Percentiles rank a stretch among this genome's conserved stretches.
Conservation (phyloP, 2,329 filamentous ascomycete genomes). For the Diaporthe vexans region DNA sequence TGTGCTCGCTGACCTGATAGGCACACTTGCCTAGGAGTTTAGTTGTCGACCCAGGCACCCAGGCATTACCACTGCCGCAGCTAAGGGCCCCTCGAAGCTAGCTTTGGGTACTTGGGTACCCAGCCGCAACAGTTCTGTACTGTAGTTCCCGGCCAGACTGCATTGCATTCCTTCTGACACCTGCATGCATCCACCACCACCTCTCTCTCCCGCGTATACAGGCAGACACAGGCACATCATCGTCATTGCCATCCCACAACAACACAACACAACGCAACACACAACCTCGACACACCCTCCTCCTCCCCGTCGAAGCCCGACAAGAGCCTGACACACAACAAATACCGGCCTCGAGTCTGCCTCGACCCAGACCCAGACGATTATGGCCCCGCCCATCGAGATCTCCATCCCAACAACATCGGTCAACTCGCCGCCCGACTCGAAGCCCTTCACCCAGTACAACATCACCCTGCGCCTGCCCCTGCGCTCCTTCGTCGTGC, state of each 20-base stretch:
- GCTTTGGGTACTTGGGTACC: neutral
- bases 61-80: slow-evolving; percentile 1
- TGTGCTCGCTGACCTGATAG: neutral
- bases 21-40: no score
- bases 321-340: neutral
- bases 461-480: slow-evolving; percentile 84
- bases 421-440: slow-evolving; percentile 61
- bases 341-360: neutral
- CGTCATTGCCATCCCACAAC: neutral
- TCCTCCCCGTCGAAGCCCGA: neutral
- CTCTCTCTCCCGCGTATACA: neutral
- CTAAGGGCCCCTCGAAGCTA: neutral
- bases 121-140: no score
- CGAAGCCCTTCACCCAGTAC: slow-evolving; percentile 82
- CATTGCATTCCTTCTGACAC: neutral
- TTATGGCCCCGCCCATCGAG: slow-evolving; percentile 75
- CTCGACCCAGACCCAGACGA: slow-evolving; percentile 37
- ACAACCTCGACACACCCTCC: no score
- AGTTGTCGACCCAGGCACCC: no score
- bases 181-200: neutral
- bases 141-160: neutral
- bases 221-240: neutral
- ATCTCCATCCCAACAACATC: slow-evolving; percentile 78
- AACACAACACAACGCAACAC: no score
- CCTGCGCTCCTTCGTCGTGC: slow-evolving; percentile 80